A percentile compares a stretch with the other conserved stretches of the same genome.
phyloP scores from a whole-genome alignment of 2,329 filamentous ascomycete species.

The Cordyceps farinosa region DNA sequence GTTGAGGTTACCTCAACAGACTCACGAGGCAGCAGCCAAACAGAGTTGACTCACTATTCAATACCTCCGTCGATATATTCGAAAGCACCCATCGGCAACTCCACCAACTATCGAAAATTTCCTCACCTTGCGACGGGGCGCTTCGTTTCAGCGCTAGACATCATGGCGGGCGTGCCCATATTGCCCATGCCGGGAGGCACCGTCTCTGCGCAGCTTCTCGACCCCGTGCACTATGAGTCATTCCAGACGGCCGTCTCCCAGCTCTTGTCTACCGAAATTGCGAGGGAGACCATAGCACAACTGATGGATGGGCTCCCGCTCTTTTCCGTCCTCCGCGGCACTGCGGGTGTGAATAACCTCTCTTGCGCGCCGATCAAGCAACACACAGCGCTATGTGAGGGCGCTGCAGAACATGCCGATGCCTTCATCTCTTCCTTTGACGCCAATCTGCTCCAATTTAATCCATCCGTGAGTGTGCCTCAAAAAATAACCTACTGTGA shows the following conservation, averaged over 20 bases:
- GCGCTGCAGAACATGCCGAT: background rate
- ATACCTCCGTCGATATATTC: too few species aligned
- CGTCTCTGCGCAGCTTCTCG: too few species aligned
- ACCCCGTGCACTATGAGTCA: background rate
- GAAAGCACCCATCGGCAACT: too few species aligned
- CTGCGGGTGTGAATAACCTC: background rate
- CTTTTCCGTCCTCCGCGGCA: background rate
- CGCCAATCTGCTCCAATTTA: background rate
- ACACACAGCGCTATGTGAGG: background rate
- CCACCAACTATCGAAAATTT: too few species aligned
- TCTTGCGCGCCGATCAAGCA: background rate
- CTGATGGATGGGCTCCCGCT: constrained; percentile 9
- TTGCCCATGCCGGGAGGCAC: too few species aligned
- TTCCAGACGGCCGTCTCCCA: background rate
- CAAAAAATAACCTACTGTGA: too few species aligned
- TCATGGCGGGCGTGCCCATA: too few species aligned
- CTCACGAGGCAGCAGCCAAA: too few species aligned
- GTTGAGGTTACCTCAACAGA: too few species aligned
- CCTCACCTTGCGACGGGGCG: too few species aligned
- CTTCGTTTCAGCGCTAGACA: too few species aligned
- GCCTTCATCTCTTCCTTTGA: background rate
- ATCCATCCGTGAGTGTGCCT: background rate
- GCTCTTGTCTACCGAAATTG: background rate
- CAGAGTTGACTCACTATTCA: too few species aligned
- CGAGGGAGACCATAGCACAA: background rate